phyloP scores from a whole-genome alignment of 2,329 filamentous ascomycete species.

The Colletotrichum musicola region DNA sequence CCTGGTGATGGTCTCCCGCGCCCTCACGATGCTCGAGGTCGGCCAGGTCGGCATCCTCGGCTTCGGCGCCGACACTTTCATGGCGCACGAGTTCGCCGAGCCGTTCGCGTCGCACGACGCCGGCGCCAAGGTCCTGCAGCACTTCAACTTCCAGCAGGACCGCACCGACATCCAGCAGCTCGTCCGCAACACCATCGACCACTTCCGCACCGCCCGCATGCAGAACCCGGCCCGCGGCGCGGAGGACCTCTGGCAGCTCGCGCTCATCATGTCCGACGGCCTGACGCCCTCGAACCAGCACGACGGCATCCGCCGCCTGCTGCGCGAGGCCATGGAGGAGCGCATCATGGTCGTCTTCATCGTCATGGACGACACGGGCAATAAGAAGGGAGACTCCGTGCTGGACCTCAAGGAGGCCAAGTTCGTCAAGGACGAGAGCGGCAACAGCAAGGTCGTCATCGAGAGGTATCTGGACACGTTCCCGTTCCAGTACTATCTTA shows the following conservation, averaged over 20 bases:
- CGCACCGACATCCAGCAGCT: slow-evolving; percentile 88
- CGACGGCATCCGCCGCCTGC: slow-evolving; percentile 82
- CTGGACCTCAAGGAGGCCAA: slow-evolving; percentile 89
- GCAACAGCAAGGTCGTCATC: slow-evolving; percentile 79
- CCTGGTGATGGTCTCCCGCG: slow-evolving; percentile 88
- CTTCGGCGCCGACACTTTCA: slow-evolving; percentile 86
- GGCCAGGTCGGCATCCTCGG: slow-evolving; percentile 93
- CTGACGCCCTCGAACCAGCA: slow-evolving; percentile 87
- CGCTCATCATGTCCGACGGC: slow-evolving; percentile 93
- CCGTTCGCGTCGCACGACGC: slow-evolving; percentile 83
- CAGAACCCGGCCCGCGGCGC: slow-evolving; percentile 63
- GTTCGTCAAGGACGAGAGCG: slow-evolving; percentile 76
- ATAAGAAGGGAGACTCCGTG: slow-evolving; percentile 73
- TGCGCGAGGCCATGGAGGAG: slow-evolving; percentile 91
- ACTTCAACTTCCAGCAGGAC: slow-evolving; percentile 87
- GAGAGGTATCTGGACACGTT: slow-evolving; percentile 95
- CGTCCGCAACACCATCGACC: slow-evolving; percentile 80
- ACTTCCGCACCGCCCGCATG: slow-evolving; percentile 82
- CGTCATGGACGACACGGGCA: slow-evolving; percentile 80
- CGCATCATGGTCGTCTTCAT: slow-evolving; percentile 99
- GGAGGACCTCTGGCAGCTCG: slow-evolving; percentile 92
- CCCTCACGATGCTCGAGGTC: slow-evolving; percentile 91
- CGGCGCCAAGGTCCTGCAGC: slow-evolving; percentile 85
- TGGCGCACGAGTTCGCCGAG: slow-evolving; percentile 86
- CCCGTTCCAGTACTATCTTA: slow-evolving; percentile 96